These are phyloP conservation scores for Stagonosporopsis rhizophila DNA, from an alignment of 2,329 filamentous ascomycete species.

Conservation along the genomic window DNA sequence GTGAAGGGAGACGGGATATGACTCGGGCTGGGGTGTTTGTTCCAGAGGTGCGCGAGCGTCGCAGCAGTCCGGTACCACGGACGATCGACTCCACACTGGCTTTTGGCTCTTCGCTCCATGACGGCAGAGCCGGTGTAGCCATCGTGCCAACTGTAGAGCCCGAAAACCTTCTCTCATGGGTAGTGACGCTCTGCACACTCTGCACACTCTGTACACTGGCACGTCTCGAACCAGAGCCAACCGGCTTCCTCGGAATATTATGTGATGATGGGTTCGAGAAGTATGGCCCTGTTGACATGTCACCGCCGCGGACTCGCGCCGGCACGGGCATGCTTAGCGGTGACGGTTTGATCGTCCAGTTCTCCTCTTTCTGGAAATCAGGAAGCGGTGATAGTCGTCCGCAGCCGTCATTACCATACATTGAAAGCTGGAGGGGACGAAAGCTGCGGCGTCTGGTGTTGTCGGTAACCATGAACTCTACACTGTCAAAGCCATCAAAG, in stretches of 20 bases:
- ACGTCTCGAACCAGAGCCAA: conserved; percentile 38
- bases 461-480: conserved; percentile 45
- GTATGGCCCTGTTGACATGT: conserved; percentile 38
- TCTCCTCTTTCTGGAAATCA: conserved; percentile 43
- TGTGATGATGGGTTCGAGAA: conserved; percentile 38
- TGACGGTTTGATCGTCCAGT: conserved; percentile 36
- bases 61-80: conserved; percentile 29
- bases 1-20: conserved; percentile 42
- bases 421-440: conserved; percentile 49
- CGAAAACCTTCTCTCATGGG: conserved; percentile 31
- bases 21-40: conserved; percentile 33
- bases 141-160: conserved; percentile 32
- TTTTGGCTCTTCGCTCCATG: conserved; percentile 35
- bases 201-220: conserved; percentile 39
- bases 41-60: conserved; percentile 38
- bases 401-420: conserved; percentile 44
- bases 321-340: conserved; percentile 42
- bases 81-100: conserved; percentile 26
- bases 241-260: conserved; percentile 44
- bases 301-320: conserved; percentile 43
- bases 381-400: conserved; percentile 49
- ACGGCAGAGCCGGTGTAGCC: conserved; percentile 35
- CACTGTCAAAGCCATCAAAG: conserved; percentile 40
- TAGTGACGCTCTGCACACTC: conserved; percentile 29
- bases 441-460: conserved; percentile 46